Evolutionary conservation across 345 rosid species (phyloP).

Genomic region (Pistacia vera): DNA sequence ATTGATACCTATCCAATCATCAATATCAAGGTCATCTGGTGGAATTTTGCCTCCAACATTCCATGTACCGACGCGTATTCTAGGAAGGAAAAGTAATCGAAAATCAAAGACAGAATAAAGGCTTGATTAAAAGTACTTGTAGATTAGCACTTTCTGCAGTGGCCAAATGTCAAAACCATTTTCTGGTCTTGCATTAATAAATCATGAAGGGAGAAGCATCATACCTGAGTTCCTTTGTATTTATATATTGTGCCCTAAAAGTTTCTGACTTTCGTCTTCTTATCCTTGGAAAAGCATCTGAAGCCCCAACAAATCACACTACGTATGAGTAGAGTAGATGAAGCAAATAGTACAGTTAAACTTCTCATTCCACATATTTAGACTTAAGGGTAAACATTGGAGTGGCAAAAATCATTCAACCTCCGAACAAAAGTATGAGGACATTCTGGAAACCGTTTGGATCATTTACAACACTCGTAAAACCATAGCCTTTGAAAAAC

Average conservation of each 20-base stretch:
- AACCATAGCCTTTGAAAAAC: background rate
- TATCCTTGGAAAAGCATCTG: slow-evolving; percentile 53
- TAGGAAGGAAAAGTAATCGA: slow-evolving; percentile 18
- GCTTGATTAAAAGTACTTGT: background rate
- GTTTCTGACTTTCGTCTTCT: slow-evolving; percentile 88
- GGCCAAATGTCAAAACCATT: background rate
- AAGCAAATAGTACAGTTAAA: background rate
- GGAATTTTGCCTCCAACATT: slow-evolving; percentile 91
- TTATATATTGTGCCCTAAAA: slow-evolving; percentile 77
- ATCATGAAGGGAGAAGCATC: slow-evolving; percentile 10
- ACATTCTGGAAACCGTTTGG: background rate
- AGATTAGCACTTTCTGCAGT: background rate
- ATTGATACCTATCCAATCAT: slow-evolving; percentile 74
- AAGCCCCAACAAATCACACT: slow-evolving; percentile 7
- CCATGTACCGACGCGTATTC: slow-evolving; percentile 88
- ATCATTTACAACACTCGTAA: too few relatives aligned
- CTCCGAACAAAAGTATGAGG: background rate
- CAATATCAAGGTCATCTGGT: slow-evolving; percentile 81
- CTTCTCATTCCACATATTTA: background rate
- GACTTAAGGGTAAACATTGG: background rate
- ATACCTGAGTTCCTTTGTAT: slow-evolving; percentile 77
- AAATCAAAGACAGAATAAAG: background rate
- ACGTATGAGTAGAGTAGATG: background rate
- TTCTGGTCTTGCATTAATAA: background rate
- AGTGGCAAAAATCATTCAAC: background rate